Evolutionary conservation across 352 stramenopile genomes (phyloP).

Genomic region (Phytopythium delawarense): DNA sequence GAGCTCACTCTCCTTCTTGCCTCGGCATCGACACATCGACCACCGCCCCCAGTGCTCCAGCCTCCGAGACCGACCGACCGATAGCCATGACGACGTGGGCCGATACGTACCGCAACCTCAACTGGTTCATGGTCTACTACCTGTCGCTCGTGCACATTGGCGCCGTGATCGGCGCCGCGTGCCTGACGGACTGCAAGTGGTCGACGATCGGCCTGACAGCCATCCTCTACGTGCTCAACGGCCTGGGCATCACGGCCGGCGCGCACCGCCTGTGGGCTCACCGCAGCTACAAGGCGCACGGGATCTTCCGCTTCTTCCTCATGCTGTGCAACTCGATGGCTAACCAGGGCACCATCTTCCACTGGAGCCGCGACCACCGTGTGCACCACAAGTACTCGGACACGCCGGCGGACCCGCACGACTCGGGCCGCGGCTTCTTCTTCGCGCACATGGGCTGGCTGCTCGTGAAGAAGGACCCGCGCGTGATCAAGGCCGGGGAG

Average conservation of each 20-base stretch:
- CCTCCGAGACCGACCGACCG: neutral
- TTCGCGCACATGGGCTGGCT: slow-evolving; percentile 98
- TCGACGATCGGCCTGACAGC: slow-evolving; percentile 90
- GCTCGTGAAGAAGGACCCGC: slow-evolving; percentile 94
- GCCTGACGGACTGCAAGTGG: slow-evolving; percentile 67
- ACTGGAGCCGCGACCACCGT: slow-evolving; percentile 96
- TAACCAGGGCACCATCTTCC: slow-evolving; percentile 97
- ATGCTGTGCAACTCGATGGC: slow-evolving; percentile 97
- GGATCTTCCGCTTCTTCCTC: slow-evolving; percentile 88
- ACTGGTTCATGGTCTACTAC: slow-evolving; percentile 98
- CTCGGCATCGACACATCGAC: neutral
- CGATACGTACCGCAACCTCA: slow-evolving; percentile 85
- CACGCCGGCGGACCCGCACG: slow-evolving; percentile 89
- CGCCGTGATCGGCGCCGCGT: slow-evolving; percentile 79
- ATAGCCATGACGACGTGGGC: slow-evolving; percentile 44
- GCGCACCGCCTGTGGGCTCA: slow-evolving; percentile 98
- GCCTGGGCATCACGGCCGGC: slow-evolving; percentile 95
- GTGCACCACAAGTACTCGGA: slow-evolving; percentile 98
- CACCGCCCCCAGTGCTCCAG: neutral
- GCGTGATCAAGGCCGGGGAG: slow-evolving; percentile 79
- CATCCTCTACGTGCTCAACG: slow-evolving; percentile 91
- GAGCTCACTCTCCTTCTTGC: slow-evolving; percentile 5
- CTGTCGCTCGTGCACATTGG: slow-evolving; percentile 90
- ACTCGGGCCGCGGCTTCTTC: slow-evolving; percentile 96
- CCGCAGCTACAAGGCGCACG: slow-evolving; percentile 92